phyloP scores from a whole-genome alignment of 116 monocot species.

The Papilionanthe hybrid region DNA sequence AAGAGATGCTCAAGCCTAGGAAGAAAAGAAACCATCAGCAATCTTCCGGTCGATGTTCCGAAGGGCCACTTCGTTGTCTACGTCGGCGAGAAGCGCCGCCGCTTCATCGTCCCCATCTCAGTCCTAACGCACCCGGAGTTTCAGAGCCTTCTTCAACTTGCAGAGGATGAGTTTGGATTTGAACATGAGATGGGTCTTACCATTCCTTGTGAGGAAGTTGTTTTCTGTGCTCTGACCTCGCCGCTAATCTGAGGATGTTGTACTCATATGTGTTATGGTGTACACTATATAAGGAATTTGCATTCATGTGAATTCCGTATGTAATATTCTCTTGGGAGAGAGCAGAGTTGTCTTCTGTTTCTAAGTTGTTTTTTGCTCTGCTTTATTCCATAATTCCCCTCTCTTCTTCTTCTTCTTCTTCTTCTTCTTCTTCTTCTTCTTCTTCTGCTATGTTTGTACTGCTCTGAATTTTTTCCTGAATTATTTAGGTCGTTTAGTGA shows the following conservation, averaged over 20 bases:
- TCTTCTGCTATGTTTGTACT: neutral
- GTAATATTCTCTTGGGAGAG: neutral
- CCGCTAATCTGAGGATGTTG: neutral
- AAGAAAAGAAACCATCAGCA: slow-evolving; percentile 4
- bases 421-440: neutral
- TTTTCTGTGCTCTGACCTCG: slow-evolving; percentile 5
- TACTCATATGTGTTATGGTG: no score
- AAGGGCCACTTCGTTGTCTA: slow-evolving; percentile 26
- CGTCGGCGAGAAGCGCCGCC: slow-evolving; percentile 19
- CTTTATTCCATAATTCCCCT: no score
- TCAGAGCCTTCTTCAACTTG: slow-evolving; percentile 5
- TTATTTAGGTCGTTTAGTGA: neutral
- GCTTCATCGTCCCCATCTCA: slow-evolving; percentile 22
- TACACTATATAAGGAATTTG: no score
- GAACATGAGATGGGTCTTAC: slow-evolving; percentile 25
- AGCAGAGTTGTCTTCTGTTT: neutral
- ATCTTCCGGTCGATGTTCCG: slow-evolving; percentile 11
- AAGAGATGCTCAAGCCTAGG: slow-evolving; percentile 35
- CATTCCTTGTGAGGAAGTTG: slow-evolving; percentile 23
- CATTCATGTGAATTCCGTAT: no score
- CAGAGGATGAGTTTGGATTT: slow-evolving; percentile 23
- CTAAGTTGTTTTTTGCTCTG: no score
- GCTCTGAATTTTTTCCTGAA: neutral
- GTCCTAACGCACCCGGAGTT: slow-evolving; percentile 11
- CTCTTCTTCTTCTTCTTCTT: neutral